Evolutionary conservation across 2,329 filamentous ascomycete species (phyloP).

Genomic region (Trichoderma harzianum): DNA sequence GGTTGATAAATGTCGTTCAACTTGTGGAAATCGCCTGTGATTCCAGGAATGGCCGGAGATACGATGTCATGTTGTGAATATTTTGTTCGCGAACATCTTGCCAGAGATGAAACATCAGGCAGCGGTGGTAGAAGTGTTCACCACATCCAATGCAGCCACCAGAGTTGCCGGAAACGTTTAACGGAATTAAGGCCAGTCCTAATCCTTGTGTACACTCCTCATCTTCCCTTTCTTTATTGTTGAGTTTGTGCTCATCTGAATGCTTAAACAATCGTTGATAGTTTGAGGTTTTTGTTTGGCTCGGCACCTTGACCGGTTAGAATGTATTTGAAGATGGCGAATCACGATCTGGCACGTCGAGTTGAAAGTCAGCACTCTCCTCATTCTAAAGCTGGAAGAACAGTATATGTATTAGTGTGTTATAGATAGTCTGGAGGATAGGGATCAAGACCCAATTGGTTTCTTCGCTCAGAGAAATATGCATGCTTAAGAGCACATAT

Average conservation of each 20-base stretch:
- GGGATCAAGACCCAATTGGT: not conserved
- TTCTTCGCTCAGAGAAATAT: not conserved
- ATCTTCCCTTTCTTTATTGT: not conserved
- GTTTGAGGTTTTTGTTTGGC: not conserved
- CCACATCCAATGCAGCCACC: not conserved
- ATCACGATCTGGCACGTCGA: not conserved
- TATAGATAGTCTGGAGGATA: not conserved
- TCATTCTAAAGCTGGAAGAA: not conserved
- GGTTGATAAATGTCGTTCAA: too few relatives aligned
- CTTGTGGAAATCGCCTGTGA: too few relatives aligned
- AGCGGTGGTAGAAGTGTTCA: not conserved
- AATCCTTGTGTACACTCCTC: too few relatives aligned
- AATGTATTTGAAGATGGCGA: not conserved
- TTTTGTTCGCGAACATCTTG: not conserved
- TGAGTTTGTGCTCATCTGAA: not conserved
- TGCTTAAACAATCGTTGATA: not conserved
- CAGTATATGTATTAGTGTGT: not conserved
- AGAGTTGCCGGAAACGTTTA: not conserved
- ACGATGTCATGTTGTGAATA: not conserved
- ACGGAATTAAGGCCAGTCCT: not conserved
- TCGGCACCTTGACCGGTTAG: not conserved
- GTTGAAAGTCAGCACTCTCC: not conserved
- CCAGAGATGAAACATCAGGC: too few relatives aligned
- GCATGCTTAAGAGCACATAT: too few relatives aligned
- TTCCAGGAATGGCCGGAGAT: not conserved